phyloP scores from a whole-genome alignment of 1,284 basidiomycete genomes.

The Fomitopsis betulina region DNA sequence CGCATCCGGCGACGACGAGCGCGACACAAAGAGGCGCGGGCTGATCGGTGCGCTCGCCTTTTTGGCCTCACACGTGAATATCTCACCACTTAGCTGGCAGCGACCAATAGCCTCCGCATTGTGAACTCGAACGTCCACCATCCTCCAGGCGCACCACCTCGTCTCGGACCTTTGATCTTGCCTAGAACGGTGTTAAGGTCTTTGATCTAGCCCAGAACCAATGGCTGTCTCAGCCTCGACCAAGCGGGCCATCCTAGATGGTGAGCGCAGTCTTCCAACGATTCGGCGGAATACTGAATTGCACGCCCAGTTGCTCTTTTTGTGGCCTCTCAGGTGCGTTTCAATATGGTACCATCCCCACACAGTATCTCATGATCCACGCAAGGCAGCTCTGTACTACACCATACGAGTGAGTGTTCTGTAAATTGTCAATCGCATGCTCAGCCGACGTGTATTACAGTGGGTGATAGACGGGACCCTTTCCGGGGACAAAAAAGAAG shows the following conservation, averaged over 20 bases:
- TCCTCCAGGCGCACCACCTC: too few relatives aligned
- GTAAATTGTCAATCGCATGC: background rate
- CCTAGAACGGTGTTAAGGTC: too few relatives aligned
- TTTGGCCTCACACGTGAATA: too few relatives aligned
- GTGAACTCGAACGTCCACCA: too few relatives aligned
- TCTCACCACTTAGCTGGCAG: too few relatives aligned
- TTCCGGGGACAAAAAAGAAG: slow-evolving; percentile 51
- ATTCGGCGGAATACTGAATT: background rate
- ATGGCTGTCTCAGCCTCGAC: slow-evolving; percentile 34
- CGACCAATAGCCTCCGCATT: too few relatives aligned
- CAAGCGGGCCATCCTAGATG: slow-evolving; percentile 44
- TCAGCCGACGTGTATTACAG: slow-evolving; percentile 20
- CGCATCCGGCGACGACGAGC: too few relatives aligned
- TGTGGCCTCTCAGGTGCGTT: slow-evolving; percentile 57
- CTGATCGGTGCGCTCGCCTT: too few relatives aligned
- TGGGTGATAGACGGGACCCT: slow-evolving; percentile 44
- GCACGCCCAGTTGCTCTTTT: slow-evolving; percentile 48
- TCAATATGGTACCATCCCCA: slow-evolving; percentile 14
- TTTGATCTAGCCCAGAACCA: too few relatives aligned
- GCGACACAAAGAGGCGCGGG: too few relatives aligned
- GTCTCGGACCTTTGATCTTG: too few relatives aligned
- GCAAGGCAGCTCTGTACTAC: slow-evolving; percentile 47
- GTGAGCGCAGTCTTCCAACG: slow-evolving; percentile 23
- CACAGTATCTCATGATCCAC: slow-evolving; percentile 4
- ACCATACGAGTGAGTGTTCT: slow-evolving; percentile 36